Evolutionary conservation across 805 yeast species (phyloP).

Genomic region (Kodamaea kakaduensis): DNA sequence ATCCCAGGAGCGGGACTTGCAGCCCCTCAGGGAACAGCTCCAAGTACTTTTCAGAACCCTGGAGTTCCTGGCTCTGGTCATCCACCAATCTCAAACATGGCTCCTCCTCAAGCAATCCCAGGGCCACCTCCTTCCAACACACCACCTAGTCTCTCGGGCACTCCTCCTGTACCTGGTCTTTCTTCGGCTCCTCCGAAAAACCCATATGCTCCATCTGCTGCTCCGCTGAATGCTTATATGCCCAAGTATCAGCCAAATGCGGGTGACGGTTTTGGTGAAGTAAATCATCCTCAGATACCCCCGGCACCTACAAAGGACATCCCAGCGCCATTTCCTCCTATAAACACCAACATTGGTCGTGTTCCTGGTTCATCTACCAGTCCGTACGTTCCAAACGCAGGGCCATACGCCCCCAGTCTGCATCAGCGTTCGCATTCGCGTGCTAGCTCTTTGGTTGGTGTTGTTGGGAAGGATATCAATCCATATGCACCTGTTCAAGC

Average conservation of each 20-base stretch:
- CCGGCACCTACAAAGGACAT: neutral
- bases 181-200: conserved; percentile 1
- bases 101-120: too few relatives aligned
- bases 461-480: conserved; percentile 35
- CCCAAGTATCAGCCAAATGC: too few relatives aligned
- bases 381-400: conserved; percentile 42
- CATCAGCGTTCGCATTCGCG: conserved; percentile 36
- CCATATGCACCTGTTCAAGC: conserved; percentile 38
- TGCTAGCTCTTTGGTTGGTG: conserved; percentile 37
- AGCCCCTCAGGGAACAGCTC: conserved; percentile 1
- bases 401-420: conserved; percentile 41
- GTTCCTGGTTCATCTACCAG: conserved; percentile 24
- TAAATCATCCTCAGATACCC: neutral
- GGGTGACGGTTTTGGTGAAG: neutral
- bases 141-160: too few relatives aligned
- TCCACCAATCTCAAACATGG: too few relatives aligned
- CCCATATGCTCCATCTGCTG: conserved; percentile 2
- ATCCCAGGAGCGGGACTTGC: conserved; percentile 1
- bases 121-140: too few relatives aligned
- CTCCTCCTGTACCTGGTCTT: too few relatives aligned
- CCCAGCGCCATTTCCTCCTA: conserved; percentile 5
- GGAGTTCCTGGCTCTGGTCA: too few relatives aligned
- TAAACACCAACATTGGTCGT: conserved; percentile 25
- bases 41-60: too few relatives aligned
- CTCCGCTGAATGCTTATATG: too few relatives aligned